phyloP scores from a whole-genome alignment of 23 red algal species.

The Gracilaria vermiculophylla region DNA sequence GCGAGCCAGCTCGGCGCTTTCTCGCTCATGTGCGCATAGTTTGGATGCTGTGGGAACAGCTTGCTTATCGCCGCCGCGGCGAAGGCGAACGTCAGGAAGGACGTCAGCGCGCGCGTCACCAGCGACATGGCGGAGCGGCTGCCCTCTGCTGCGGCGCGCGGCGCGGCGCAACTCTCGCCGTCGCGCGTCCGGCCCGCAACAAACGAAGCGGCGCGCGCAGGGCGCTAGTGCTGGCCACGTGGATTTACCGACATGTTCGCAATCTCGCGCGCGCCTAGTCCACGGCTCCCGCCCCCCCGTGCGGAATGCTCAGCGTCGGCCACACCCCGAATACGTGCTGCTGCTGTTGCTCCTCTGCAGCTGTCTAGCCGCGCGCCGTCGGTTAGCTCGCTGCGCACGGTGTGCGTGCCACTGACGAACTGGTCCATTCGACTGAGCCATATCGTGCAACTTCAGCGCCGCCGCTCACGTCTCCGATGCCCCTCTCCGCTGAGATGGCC shows the following conservation, averaged over 20 bases:
- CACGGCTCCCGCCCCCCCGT: neutral
- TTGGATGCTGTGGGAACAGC: neutral
- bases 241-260: too few relatives aligned
- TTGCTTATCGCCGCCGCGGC: neutral
- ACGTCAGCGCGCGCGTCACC: neutral
- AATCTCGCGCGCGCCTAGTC: too few relatives aligned
- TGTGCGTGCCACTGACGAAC: too few relatives aligned
- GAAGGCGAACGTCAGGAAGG: slow-evolving; percentile 18
- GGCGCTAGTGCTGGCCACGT: neutral
- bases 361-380: neutral
- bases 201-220: too few relatives aligned
- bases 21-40: neutral
- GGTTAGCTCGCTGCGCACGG: neutral
- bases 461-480: neutral
- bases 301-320: too few relatives aligned
- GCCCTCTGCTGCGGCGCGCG: too few relatives aligned
- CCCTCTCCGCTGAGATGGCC: neutral
- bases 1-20: neutral
- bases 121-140: neutral
- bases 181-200: too few relatives aligned
- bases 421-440: too few relatives aligned
- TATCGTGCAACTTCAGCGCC: too few relatives aligned
- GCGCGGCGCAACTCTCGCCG: neutral
- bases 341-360: too few relatives aligned
- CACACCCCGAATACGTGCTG: too few relatives aligned